Conservation (phyloP, 2,329 filamentous ascomycete genomes). For the Calycina herbarum region DNA sequence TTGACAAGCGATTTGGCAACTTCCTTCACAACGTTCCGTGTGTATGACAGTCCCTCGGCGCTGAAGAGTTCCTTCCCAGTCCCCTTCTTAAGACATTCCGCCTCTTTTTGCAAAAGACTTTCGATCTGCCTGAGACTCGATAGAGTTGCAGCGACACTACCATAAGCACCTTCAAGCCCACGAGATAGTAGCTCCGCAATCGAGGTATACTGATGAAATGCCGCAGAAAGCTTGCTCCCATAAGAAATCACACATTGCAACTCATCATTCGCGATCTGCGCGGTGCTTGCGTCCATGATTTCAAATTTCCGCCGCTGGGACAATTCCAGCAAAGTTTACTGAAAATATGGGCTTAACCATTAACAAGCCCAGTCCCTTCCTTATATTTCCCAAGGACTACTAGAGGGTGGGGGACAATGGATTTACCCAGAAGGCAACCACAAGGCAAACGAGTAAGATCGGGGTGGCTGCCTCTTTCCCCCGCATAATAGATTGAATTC, state of each 20-base stretch:
- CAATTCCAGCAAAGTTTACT: background rate
- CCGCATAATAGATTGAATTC: background rate
- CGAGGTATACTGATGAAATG: conserved; percentile 26
- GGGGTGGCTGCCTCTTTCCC: background rate
- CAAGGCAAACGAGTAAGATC: background rate
- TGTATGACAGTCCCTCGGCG: conserved; percentile 25
- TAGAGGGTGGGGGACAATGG: background rate
- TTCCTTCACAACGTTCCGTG: conserved; percentile 25
- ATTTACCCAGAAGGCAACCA: background rate
- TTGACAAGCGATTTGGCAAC: conserved; percentile 24
- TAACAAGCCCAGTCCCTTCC: background rate
- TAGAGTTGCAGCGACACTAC: conserved; percentile 25
- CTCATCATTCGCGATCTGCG: conserved; percentile 7
- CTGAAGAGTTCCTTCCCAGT: conserved; percentile 24
- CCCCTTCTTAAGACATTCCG: background rate
- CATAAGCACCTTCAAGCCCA: conserved; percentile 23
- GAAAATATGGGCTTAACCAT: background rate
- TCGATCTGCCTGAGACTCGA: conserved; percentile 26
- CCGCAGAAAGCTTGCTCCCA: conserved; percentile 22
- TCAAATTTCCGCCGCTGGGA: background rate
- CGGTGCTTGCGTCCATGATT: conserved; percentile 21
- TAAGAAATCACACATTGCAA: conserved; percentile 21
- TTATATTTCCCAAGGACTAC: background rate
- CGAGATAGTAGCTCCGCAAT: conserved; percentile 6
- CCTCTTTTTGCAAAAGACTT: conserved; percentile 19